Percentiles rank a stretch among this genome's conserved stretches.
Conservation (phyloP, 371 early-diverging fungal genomes). For the Dinochytrium kinnereticum region DNA sequence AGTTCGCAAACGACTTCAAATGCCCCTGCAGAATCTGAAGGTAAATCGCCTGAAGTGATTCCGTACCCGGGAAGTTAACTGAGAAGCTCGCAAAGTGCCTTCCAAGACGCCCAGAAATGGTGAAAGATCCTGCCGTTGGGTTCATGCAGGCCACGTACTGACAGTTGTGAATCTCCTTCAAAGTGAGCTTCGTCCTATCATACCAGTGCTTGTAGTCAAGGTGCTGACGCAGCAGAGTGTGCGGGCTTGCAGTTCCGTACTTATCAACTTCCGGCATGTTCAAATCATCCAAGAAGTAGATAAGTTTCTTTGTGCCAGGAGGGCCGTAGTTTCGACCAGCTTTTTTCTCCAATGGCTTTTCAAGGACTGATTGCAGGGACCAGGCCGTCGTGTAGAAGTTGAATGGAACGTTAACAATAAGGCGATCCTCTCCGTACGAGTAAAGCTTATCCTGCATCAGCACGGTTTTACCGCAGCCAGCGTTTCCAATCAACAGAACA, state of each 20-base stretch:
- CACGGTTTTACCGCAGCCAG: constrained; percentile 68
- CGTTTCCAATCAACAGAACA: constrained; percentile 62
- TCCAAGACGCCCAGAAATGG: constrained; percentile 61
- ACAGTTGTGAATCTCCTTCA: constrained; percentile 71
- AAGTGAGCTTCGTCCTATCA: constrained; percentile 62
- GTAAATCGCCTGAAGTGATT: constrained; percentile 63
- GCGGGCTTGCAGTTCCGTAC: constrained; percentile 66
- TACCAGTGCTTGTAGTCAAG: constrained; percentile 70
- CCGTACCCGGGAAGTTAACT: constrained; percentile 64
- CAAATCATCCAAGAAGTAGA: constrained; percentile 69
- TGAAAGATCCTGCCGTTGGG: constrained; percentile 69
- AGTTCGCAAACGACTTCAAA: constrained; percentile 53
- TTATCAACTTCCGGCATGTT: constrained; percentile 75
- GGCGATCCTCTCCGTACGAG: constrained; percentile 60
- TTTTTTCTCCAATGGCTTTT: constrained; percentile 70
- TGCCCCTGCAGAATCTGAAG: constrained; percentile 56
- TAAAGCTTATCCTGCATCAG: constrained; percentile 66
- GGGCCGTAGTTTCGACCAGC: constrained; percentile 71
- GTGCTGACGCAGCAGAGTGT: constrained; percentile 63
- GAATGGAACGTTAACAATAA: constrained; percentile 67
- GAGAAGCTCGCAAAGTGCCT: constrained; percentile 66
- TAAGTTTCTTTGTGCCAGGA: constrained; percentile 64
- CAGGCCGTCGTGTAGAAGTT: constrained; percentile 69
- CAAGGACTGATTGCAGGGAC: constrained; percentile 62
- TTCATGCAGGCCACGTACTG: constrained; percentile 72